phyloP scores from a whole-genome alignment of 2,329 filamentous ascomycete genomes.

The Orbilia ellipsospora region DNA sequence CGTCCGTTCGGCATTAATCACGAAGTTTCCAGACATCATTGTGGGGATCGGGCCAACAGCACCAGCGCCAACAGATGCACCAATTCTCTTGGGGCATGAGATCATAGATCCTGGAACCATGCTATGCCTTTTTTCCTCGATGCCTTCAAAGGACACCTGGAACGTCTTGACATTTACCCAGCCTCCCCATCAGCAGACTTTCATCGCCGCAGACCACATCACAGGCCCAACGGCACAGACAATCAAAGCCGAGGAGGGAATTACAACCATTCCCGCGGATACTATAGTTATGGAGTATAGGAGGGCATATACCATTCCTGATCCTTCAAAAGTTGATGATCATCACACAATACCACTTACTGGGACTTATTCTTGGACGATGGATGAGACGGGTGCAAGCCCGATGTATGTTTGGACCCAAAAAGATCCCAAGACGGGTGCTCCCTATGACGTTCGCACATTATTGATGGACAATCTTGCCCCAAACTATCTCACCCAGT shows the following conservation, averaged over 20 bases:
- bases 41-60: slow-evolving; percentile 53
- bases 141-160: slow-evolving; percentile 57
- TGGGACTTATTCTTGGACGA: slow-evolving; percentile 3
- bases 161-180: slow-evolving; percentile 60
- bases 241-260: not conserved
- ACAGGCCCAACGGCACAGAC: slow-evolving; percentile 8
- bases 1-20: slow-evolving; percentile 62
- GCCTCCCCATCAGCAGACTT: slow-evolving; percentile 63
- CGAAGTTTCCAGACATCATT: slow-evolving; percentile 63
- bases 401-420: slow-evolving; percentile 2
- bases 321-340: not conserved
- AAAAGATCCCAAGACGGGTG: slow-evolving; percentile 1
- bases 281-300: slow-evolving; percentile 6
- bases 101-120: slow-evolving; percentile 61
- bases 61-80: slow-evolving; percentile 41
- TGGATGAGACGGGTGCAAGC: slow-evolving; percentile 3
- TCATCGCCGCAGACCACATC: slow-evolving; percentile 56
- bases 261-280: slow-evolving; percentile 1
- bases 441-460: slow-evolving; percentile 2
- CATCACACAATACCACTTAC: not conserved
- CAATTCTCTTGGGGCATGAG: slow-evolving; percentile 60
- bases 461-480: slow-evolving; percentile 8
- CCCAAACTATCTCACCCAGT: not conserved
- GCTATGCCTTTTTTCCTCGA: slow-evolving; percentile 61
- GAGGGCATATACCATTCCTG: slow-evolving; percentile 1